Base-by-base conservation (phyloP, 306 rosid species). In the Dryas drummondii region DNA sequence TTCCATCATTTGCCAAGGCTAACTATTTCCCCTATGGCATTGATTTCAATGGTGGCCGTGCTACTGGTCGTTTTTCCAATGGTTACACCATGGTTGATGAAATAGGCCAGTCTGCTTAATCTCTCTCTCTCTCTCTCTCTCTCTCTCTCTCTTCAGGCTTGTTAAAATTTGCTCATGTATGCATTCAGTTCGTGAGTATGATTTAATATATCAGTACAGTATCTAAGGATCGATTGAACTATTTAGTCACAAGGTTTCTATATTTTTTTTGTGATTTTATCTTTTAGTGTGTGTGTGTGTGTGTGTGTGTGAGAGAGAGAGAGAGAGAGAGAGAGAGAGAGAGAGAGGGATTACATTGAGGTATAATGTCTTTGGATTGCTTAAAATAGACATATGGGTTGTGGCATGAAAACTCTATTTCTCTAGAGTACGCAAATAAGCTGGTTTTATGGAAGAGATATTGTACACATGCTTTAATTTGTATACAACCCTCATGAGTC, bases 21-120 rank as follows among this genome's bases (percentile, higher is more conserved):
- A 94, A 94, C 82, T 94, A 91, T 76, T 85, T 78, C 42, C 98
- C 98, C 40, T 94, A 94, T 17, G 98, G 98, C 61, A 90, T 94
- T 15, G 98, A 94, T 77, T 94, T 94, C 86, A 81, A 78, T 40
- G 93, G 86, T 3, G 97, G 98, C 44, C 96, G 37, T 32, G 37
- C 98, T 1, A 91, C 96, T 45, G 97, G 98, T 63, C 91, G 98
- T 49, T 94, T 94, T 87, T 85, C 90, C 22, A 94, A 91, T 80
- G 98, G 97, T 66, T 94, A 85, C 83, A 94, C 96, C 75, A 78
- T 91, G 58, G 98, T 91, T 72, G 98, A 94, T 71, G 89, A 86
- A 80, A 87, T 94, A 71, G 93, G 93, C 70, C 3, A 19, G 37
- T 32, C 37, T 32, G 42, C 44, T 26, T 4, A 0, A n/a, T 17